These are phyloP conservation scores for Urostyla sp. DNA, from an alignment of 73 alveolate genomes.

Conservation along the genomic window DNA sequence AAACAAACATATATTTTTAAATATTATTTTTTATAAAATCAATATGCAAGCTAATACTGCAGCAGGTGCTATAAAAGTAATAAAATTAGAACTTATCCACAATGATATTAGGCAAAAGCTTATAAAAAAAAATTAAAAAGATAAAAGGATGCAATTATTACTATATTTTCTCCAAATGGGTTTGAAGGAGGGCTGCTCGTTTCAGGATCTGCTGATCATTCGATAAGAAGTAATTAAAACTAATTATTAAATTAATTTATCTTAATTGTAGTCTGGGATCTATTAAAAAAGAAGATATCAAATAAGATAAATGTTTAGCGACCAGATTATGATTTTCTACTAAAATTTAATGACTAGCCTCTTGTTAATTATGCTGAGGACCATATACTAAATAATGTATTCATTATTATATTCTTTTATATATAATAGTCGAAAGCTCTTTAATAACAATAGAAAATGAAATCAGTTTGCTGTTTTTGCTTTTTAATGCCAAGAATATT, in stretches of 20 bases:
- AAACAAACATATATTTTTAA: background rate
- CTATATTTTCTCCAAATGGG: constrained; percentile 79
- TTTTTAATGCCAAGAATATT: constrained; percentile 63
- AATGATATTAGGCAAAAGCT: constrained; percentile 69
- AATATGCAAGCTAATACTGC: no score
- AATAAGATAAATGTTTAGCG: constrained; percentile 42
- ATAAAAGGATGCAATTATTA: constrained; percentile 78
- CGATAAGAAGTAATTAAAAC: constrained; percentile 66
- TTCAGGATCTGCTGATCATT: constrained; percentile 85
- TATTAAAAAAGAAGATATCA: constrained; percentile 44
- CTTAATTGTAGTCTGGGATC: constrained; percentile 70
- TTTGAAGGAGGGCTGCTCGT: constrained; percentile 65
- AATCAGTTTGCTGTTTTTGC: constrained; percentile 69
- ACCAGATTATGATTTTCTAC: constrained; percentile 60
- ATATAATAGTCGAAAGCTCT: constrained; percentile 57
- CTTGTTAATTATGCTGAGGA: constrained; percentile 65
- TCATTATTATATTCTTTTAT: background rate
- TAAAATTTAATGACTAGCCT: constrained; percentile 52
- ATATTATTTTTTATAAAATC: no score
- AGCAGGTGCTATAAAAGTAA: no score
- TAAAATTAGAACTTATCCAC: no score
- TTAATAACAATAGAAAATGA: constrained; percentile 40
- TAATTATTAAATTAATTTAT: background rate
- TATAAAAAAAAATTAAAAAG: constrained; percentile 82
- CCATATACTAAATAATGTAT: constrained; percentile 61